These are phyloP conservation scores for Porphyra umbilicalis DNA, from an alignment of 31 red algal species.

Conservation along the genomic window DNA sequence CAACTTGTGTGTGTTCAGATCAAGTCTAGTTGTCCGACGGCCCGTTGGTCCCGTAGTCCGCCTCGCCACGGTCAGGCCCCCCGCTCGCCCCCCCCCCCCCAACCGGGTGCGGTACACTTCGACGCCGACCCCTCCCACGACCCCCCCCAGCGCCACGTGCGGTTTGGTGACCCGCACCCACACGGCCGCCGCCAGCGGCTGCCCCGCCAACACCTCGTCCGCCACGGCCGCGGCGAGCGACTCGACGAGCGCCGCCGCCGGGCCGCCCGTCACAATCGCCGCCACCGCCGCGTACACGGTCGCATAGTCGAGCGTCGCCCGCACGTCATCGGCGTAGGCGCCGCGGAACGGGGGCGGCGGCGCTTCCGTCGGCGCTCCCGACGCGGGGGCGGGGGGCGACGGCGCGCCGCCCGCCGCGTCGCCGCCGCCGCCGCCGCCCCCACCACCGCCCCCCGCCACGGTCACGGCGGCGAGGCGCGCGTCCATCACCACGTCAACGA, in stretches of 20 bases:
- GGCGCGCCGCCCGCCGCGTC: too few species aligned
- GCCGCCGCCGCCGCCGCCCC: neutral
- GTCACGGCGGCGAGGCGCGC: slow-evolving; percentile 8
- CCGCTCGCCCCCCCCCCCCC: neutral
- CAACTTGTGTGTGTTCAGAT: too few species aligned
- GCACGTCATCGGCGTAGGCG: slow-evolving; percentile 15
- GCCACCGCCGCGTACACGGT: slow-evolving; percentile 30
- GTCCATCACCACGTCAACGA: slow-evolving; percentile 48
- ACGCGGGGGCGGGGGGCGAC: too few species aligned
- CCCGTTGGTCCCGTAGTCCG: too few species aligned
- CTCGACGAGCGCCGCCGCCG: slow-evolving; percentile 45
- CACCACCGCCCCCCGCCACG: neutral
- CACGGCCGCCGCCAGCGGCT: slow-evolving; percentile 16
- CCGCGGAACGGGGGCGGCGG: neutral
- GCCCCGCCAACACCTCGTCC: slow-evolving; percentile 14
- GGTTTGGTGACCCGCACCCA: slow-evolving; percentile 70
- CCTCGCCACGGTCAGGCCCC: too few species aligned
- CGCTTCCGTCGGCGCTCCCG: too few species aligned
- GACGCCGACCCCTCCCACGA: slow-evolving; percentile 48
- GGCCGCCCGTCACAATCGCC: slow-evolving; percentile 15
- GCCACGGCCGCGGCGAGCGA: slow-evolving; percentile 49
- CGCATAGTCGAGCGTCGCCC: slow-evolving; percentile 44
- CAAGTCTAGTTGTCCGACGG: too few species aligned
- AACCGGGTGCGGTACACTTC: slow-evolving; percentile 39
- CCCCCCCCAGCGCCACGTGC: slow-evolving; percentile 52